Percentiles rank a stretch among this genome's conserved stretches.
These are phyloP conservation scores for Colletotrichum incanum DNA, from an alignment of 2,329 filamentous ascomycete genomes.

Conservation along the genomic window DNA sequence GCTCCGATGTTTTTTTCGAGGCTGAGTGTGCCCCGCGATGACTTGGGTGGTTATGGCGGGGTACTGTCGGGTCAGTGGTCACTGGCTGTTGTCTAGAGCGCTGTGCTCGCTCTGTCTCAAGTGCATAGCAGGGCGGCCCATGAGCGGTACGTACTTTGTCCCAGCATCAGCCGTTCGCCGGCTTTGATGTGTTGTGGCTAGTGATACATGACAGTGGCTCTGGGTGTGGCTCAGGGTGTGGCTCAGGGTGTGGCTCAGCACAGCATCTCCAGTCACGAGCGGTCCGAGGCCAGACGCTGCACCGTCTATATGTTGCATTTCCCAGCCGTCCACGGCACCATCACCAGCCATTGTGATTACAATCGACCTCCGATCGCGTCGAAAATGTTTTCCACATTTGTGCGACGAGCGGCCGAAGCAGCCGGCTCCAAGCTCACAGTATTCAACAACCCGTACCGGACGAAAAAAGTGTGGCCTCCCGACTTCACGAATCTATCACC, in stretches of 20 bases:
- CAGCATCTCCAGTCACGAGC: constrained; percentile 21
- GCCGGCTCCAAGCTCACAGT: constrained; percentile 50
- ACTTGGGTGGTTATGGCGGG: constrained; percentile 39
- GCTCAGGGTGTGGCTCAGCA: constrained; percentile 16
- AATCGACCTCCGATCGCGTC: not conserved
- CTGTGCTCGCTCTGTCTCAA: constrained; percentile 2
- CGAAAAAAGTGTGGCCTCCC: constrained; percentile 84
- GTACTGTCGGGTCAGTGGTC: constrained; percentile 39
- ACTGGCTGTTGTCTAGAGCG: constrained; percentile 22
- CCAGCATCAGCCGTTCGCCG: not conserved
- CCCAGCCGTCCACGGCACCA: no score
- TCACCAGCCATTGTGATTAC: constrained; percentile 9
- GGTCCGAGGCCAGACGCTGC: not conserved
- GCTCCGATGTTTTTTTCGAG: constrained; percentile 43
- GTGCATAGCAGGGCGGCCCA: not conserved
- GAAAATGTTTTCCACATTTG: constrained; percentile 54
- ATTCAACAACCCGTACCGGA: constrained; percentile 72
- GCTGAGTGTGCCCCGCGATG: constrained; percentile 44
- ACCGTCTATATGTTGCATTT: constrained; percentile 6
- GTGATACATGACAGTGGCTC: no score
- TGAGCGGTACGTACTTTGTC: constrained; percentile 15
- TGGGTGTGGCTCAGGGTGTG: not conserved
- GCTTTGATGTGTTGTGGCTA: not conserved
- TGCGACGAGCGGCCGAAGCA: constrained; percentile 48
- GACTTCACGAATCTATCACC: constrained; percentile 79